Percentiles rank a stretch among this genome's conserved stretches.
Evolutionary conservation across 345 rosid genomes (phyloP).

Genomic region (Pelargonium nanum): DNA sequence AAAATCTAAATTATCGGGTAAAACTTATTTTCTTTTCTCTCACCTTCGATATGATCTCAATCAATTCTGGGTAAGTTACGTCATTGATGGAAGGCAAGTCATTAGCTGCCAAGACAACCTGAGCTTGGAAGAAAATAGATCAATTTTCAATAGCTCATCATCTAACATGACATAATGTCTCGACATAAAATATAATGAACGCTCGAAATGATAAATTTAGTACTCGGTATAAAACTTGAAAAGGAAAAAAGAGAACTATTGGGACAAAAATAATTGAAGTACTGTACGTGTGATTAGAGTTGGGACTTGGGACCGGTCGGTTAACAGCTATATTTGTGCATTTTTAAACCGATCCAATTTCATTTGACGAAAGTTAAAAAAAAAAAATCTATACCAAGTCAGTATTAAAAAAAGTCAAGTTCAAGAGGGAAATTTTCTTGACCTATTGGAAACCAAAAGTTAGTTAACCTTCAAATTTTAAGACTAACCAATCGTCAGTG

Average conservation of each 20-base stretch:
- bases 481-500: no score
- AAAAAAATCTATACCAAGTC: no score
- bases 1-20: conserved; percentile 6
- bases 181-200: neutral
- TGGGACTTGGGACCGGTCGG: no score
- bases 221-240: neutral
- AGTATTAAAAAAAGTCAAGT: no score
- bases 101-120: conserved; percentile 98
- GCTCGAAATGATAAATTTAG: neutral
- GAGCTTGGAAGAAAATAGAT: conserved; percentile 10
- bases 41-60: conserved; percentile 81
- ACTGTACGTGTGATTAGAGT: no score
- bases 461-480: no score
- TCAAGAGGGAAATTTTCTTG: no score
- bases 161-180: neutral
- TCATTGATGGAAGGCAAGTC: conserved; percentile 96
- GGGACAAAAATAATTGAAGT: neutral
- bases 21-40: conserved; percentile 4
- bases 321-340: no score
- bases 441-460: no score
- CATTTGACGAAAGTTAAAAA: no score
- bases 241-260: neutral
- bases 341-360: neutral
- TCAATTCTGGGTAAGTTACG: conserved; percentile 75
- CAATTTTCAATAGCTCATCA: neutral